These are phyloP conservation scores for Hypoxylon sp. DNA, from an alignment of 2,329 filamentous ascomycete genomes.

Conservation along the genomic window DNA sequence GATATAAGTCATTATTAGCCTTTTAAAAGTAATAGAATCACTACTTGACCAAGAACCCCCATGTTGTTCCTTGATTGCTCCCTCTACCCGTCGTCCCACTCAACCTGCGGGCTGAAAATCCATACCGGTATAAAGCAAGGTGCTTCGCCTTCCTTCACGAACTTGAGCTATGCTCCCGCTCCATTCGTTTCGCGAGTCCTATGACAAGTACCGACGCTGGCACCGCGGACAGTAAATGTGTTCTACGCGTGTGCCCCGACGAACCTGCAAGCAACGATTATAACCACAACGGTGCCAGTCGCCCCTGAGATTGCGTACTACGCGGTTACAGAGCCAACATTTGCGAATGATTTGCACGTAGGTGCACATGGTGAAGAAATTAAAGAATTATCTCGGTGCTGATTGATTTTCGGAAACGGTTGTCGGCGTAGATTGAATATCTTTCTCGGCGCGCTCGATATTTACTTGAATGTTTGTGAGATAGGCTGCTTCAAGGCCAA, in stretches of 20 bases:
- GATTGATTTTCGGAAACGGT: neutral
- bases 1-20: too few species aligned
- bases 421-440: neutral
- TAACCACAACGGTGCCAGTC: neutral
- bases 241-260: too few species aligned
- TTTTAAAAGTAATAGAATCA: too few species aligned
- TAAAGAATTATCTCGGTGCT: neutral
- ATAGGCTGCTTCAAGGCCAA: neutral
- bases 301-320: neutral
- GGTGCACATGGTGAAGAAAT: neutral
- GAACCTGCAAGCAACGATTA: neutral
- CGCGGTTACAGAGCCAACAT: neutral
- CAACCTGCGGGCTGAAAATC: neutral
- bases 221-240: too few species aligned
- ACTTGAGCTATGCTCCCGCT: neutral
- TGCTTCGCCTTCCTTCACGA: neutral
- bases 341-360: neutral
- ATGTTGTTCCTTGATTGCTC: too few species aligned
- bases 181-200: neutral
- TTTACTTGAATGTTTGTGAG: neutral
- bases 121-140: neutral
- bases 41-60: too few species aligned
- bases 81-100: neutral
- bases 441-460: neutral
- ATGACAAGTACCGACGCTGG: neutral